Evolutionary conservation across 2,329 filamentous ascomycete species (phyloP).

Genomic region (Xenoacremonium recifei): DNA sequence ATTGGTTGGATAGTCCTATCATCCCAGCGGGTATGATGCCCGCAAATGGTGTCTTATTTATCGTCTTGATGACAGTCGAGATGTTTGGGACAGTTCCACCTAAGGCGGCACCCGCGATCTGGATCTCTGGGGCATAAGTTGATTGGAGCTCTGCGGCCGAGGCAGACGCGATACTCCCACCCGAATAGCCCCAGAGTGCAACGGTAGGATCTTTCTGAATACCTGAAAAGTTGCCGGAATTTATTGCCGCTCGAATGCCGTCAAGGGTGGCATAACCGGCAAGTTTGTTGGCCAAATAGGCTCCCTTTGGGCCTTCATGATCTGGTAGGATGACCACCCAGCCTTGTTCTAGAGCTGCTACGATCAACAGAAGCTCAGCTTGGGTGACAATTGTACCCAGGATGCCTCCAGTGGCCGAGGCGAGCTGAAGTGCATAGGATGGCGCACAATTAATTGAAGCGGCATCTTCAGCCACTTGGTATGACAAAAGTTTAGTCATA

Average conservation of each 20-base stretch:
- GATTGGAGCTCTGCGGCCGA: slow-evolving; percentile 26
- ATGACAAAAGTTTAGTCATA: slow-evolving; percentile 36
- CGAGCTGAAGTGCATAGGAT: slow-evolving; percentile 22
- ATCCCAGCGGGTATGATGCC: slow-evolving; percentile 22
- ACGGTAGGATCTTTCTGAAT: slow-evolving; percentile 31
- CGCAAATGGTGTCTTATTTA: slow-evolving; percentile 13
- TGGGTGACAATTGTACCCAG: slow-evolving; percentile 33
- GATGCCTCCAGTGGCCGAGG: slow-evolving; percentile 25
- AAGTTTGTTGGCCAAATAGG: slow-evolving; percentile 40
- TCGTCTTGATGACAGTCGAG: slow-evolving; percentile 11
- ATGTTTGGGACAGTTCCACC: slow-evolving; percentile 24
- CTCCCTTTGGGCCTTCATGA: slow-evolving; percentile 41
- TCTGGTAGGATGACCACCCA: slow-evolving; percentile 50
- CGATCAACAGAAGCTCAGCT: slow-evolving; percentile 19
- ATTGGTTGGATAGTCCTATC: slow-evolving; percentile 21
- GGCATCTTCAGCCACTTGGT: slow-evolving; percentile 41
- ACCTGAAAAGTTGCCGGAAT: slow-evolving; percentile 23
- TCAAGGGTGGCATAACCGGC: slow-evolving; percentile 43
- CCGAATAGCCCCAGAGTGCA: slow-evolving; percentile 43
- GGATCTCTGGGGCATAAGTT: slow-evolving; percentile 22
- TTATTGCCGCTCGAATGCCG: slow-evolving; percentile 40
- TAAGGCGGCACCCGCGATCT: slow-evolving; percentile 23
- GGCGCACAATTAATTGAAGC: slow-evolving; percentile 34
- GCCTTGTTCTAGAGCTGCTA: slow-evolving; percentile 35
- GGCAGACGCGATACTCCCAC: slow-evolving; percentile 18